phyloP scores from a whole-genome alignment of 2,329 filamentous ascomycete species.

The Decorospora gaudefroyi region DNA sequence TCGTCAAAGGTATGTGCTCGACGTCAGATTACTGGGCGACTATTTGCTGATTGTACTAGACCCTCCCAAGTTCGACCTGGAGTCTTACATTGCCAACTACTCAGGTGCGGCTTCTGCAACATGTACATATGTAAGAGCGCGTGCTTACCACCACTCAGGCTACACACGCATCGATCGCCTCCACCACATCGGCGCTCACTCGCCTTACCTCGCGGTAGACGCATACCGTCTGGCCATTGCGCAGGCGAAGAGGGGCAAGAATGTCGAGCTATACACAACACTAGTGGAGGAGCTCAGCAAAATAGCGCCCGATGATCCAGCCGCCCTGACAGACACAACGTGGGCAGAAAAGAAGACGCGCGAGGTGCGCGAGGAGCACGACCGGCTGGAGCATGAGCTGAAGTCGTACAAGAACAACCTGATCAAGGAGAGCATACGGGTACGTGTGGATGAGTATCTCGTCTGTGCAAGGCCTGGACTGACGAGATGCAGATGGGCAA shows the following conservation, averaged over 20 bases:
- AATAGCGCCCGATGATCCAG: slow-evolving; percentile 68
- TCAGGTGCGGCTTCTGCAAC: slow-evolving; percentile 60
- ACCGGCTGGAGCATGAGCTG: slow-evolving; percentile 80
- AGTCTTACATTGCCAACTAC: slow-evolving; percentile 90
- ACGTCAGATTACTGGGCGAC: not conserved
- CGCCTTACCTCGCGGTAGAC: slow-evolving; percentile 74
- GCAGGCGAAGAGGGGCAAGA: slow-evolving; percentile 76
- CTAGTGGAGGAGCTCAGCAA: slow-evolving; percentile 68
- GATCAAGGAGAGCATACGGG: slow-evolving; percentile 94
- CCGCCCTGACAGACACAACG: slow-evolving; percentile 67
- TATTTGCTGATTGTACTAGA: slow-evolving; percentile 56
- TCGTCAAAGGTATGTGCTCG: slow-evolving; percentile 47
- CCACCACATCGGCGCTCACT: slow-evolving; percentile 77
- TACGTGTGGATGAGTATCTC: slow-evolving; percentile 48
- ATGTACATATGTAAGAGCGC: not conserved
- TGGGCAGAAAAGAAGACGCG: slow-evolving; percentile 75
- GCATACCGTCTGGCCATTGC: slow-evolving; percentile 76
- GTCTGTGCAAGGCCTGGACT: not conserved
- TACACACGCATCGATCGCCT: slow-evolving; percentile 81
- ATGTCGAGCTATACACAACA: slow-evolving; percentile 71
- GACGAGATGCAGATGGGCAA: slow-evolving; percentile 76
- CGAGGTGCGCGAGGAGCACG: slow-evolving; percentile 69
- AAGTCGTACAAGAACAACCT: slow-evolving; percentile 96
- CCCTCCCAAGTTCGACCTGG: slow-evolving; percentile 84
- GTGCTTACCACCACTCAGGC: slow-evolving; percentile 56